A percentile compares a stretch with the other conserved stretches of the same genome.
phyloP scores from a whole-genome alignment of 768 basidiomycete species.

The Pisolithus albus region DNA sequence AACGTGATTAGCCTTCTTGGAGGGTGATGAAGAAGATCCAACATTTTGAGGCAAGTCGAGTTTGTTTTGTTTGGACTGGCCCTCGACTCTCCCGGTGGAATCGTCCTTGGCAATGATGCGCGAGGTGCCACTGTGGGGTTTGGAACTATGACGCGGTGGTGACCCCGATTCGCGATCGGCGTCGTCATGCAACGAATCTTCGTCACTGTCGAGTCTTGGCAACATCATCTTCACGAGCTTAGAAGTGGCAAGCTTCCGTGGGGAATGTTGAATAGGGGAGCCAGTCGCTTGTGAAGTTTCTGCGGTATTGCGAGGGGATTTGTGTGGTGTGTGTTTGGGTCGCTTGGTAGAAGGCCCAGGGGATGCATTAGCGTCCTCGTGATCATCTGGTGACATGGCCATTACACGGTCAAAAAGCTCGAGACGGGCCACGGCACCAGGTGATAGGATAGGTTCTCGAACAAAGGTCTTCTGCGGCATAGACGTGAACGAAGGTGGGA shows the following conservation, averaged over 20 bases:
- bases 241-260: too few species aligned
- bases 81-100: too few species aligned
- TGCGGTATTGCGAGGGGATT: too few species aligned
- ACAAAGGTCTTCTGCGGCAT: neutral
- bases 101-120: too few species aligned
- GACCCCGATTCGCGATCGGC: neutral
- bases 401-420: conserved; percentile 25
- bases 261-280: too few species aligned
- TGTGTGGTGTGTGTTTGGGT: too few species aligned
- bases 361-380: neutral
- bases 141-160: too few species aligned
- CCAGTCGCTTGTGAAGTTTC: too few species aligned
- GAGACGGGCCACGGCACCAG: conserved; percentile 21
- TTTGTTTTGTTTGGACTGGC: neutral
- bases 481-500: neutral
- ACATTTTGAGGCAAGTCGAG: conserved; percentile 15
- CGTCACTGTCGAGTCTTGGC: neutral
- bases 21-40: neutral
- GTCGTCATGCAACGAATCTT: neutral
- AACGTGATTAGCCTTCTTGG: neutral
- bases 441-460: conserved; percentile 18
- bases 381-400: neutral
- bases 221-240: neutral
- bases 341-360: too few species aligned
- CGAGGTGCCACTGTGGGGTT: too few species aligned